phyloP scores from a whole-genome alignment of 169 alveolate species.

The Eimeria necatrix region DNA sequence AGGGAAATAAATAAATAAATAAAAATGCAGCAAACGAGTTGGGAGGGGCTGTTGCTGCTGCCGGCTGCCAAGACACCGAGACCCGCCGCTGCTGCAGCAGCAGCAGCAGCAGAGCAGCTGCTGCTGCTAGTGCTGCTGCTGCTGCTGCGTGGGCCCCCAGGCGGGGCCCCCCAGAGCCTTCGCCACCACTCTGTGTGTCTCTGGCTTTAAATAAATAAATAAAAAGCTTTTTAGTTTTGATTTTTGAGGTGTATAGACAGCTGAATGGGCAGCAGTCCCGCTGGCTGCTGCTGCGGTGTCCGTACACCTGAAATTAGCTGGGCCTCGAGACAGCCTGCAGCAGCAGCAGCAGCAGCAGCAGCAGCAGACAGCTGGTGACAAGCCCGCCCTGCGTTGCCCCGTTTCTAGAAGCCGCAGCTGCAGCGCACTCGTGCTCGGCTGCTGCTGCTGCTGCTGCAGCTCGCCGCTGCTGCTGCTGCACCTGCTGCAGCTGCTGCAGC shows the following conservation, averaged over 20 bases:
- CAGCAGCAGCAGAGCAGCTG: background rate
- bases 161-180: slow-evolving; percentile 5
- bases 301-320: background rate
- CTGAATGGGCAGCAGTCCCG: no score
- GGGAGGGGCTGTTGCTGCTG: background rate
- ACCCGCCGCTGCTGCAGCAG: background rate
- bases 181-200: background rate
- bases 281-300: background rate
- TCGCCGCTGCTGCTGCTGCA: background rate
- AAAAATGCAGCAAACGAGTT: background rate
- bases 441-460: slow-evolving; percentile 8
- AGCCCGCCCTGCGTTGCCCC: background rate
- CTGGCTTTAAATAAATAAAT: no score
- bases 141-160: slow-evolving; percentile 24
- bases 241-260: no score
- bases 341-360: background rate
- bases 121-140: background rate
- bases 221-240: no score
- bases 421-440: background rate
- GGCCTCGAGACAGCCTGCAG: background rate
- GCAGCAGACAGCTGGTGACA: background rate
- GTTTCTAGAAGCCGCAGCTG: background rate
- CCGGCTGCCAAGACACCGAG: background rate
- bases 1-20: background rate
- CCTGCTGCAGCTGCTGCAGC: slow-evolving; percentile 25